phyloP scores from a whole-genome alignment of 2,329 filamentous ascomycete species.

The Xylogone sp. region DNA sequence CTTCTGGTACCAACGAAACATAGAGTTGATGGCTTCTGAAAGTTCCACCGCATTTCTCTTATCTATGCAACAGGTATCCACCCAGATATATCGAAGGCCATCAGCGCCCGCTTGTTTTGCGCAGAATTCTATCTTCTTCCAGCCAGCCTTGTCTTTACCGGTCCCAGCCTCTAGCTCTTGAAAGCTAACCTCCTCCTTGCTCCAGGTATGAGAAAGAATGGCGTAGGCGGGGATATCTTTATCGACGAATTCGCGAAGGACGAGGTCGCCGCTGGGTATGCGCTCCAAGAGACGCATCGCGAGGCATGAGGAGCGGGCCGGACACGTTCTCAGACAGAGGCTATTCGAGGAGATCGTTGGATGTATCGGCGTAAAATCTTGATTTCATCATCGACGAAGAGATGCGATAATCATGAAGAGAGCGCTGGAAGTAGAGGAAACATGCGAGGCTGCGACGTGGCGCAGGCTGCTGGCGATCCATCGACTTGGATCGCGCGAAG shows the following conservation, averaged over 20 bases:
- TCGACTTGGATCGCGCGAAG: conserved; percentile 14
- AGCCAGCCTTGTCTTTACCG: conserved; percentile 9
- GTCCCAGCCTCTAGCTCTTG: conserved; percentile 8
- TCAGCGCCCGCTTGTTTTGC: conserved; percentile 11
- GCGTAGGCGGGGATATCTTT: conserved; percentile 14
- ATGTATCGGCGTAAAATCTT: conserved; percentile 13
- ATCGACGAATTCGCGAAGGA: conserved; percentile 16
- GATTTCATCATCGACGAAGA: conserved; percentile 12
- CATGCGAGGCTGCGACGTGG: conserved; percentile 15
- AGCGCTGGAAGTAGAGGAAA: conserved; percentile 12
- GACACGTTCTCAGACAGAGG: conserved; percentile 4
- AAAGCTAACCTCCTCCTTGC: conserved; percentile 13
- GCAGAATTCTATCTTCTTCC: neutral
- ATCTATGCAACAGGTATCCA: too few relatives aligned
- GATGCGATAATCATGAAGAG: conserved; percentile 13
- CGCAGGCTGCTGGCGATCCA: conserved; percentile 7
- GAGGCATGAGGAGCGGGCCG: neutral
- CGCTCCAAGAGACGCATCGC: conserved; percentile 18
- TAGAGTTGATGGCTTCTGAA: too few relatives aligned
- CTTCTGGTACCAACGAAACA: too few relatives aligned
- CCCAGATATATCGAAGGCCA: too few relatives aligned
- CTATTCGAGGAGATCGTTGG: conserved; percentile 14
- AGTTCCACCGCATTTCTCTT: too few relatives aligned
- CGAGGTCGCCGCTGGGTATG: conserved; percentile 19
- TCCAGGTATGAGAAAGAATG: conserved; percentile 18